Base-by-base conservation (phyloP, 2,329 filamentous ascomycete species). In the Bipolaris bicolor region DNA sequence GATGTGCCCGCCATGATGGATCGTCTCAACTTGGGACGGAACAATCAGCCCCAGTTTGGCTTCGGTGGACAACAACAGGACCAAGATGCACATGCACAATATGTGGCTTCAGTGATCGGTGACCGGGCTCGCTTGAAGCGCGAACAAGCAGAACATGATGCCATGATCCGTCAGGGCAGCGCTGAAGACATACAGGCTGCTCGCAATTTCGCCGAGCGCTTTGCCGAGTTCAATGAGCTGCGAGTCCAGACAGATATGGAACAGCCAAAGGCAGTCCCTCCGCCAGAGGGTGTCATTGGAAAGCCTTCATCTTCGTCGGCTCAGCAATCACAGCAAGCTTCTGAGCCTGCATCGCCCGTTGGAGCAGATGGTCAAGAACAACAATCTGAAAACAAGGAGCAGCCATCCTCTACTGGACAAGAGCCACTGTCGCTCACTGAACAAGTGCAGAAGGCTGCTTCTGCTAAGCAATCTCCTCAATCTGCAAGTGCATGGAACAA, bases 201-300 rank as follows among this genome's bases (percentile, higher is more conserved):
- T 7, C 69, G 84, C 66, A 79, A 78, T 29, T 81, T 82, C 49
- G 82, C 83, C 60, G 90, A 91, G 45, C 88, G 93, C 44, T 82
- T 97, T 18, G 86, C 90, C 64, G 89, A 97, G 71, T 97, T 97
- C 72, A 87, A 96, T 67, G 86, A 89, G 29, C 79, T 95, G 48
- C 86, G 90, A 65, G 85, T 88, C n/a, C 86, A 90, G 70, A 85
- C 89, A 57, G 91, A 93, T 56, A 81, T 83, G 7, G 79, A 81
- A 34, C 75, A 79, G 9, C 62, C 63, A 7, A 68, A 69, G 16
- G 64, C 48, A 9, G 57, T 55, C 3, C 58, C 69, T 24, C 73
- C 71, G 29, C 62, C 72, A 26, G 75, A 76, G 60, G 75, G 76
- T 26, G 65, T 75, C n/a, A 76, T 75, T 44, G 72, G 72, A 50